Base-by-base conservation (phyloP, 2,329 filamentous ascomycete genomes). In the Fusarium nurragi region DNA sequence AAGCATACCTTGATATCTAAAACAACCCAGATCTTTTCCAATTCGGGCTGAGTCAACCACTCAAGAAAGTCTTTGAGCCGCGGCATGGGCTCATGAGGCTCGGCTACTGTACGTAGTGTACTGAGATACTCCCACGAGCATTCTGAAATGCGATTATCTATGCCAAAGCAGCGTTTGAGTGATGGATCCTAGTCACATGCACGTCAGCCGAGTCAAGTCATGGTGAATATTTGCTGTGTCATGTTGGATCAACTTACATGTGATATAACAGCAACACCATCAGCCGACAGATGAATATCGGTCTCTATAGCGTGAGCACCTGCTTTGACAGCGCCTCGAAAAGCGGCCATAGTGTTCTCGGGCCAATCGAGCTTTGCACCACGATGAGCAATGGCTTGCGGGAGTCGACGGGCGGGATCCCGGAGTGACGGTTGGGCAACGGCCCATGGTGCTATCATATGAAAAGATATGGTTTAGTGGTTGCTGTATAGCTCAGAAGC, bases 271-370 rank as follows among this genome's bases (percentile, higher is more conserved):
- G 97, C 90, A 0, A 97, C 88, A 8, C 90, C 89, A 72, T 98
- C 94, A 61, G 84, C 87, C 14, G 92, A 89, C 30, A 97, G 78
- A 75, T 96, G 94, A 10, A 97, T 77, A 72, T 98, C 94, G 18
- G 93, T 96, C 79, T 98, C 94, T 25, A 98, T 80, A 0, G 90
- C 94, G 71, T 96, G 87, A 0, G 91, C 87, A 19, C 92, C 92
- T 18, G 87, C 88, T 28, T 87, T 80, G 4, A 94, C 84, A 2
- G 93, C 94, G 25, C 84, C 89, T 55, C 81, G 81, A 78, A 97
- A 96, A 9, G 91, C 90, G 16, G 82, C 84, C 84, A 97, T 88
- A 3, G 91, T 90, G 78, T 98, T 98, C 77, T 98, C 94, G 0
- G 94, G 93, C 68, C 84, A 91, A 48, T 83, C 83, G 1, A 88